Percentiles rank a stretch among this genome's conserved stretches.
Conservation (phyloP, 2,329 filamentous ascomycete genomes). For the Mollisia scopiformis region DNA sequence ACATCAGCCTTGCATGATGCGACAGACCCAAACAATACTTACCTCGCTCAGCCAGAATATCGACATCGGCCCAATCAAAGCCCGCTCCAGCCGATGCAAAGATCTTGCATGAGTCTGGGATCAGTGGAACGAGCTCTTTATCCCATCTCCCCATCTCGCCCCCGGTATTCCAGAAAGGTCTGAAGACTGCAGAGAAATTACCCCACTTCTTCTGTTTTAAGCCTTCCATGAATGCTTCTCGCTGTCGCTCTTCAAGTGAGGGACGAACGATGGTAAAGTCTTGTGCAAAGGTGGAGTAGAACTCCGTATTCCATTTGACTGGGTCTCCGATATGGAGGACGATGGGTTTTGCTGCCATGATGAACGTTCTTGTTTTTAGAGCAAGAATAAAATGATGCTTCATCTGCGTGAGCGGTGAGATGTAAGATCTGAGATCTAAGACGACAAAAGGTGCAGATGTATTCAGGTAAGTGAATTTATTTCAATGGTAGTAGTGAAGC, state of each 20-base stretch:
- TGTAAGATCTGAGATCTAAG: background rate
- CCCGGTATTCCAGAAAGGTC: slow-evolving; percentile 66
- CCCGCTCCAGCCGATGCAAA: slow-evolving; percentile 64
- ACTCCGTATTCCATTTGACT: slow-evolving; percentile 35
- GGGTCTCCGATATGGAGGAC: slow-evolving; percentile 39
- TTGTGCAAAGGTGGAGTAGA: slow-evolving; percentile 42
- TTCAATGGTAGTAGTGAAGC: background rate
- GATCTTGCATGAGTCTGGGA: slow-evolving; percentile 56
- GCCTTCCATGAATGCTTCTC: slow-evolving; percentile 51
- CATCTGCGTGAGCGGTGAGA: slow-evolving; percentile 8
- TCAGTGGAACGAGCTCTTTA: slow-evolving; percentile 54
- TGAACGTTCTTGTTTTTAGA: background rate
- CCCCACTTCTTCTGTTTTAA: slow-evolving; percentile 57
- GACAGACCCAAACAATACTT: slow-evolving; percentile 5
- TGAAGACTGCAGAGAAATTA: slow-evolving; percentile 52
- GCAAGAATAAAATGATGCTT: background rate
- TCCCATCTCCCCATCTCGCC: slow-evolving; percentile 69
- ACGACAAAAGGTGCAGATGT: no score
- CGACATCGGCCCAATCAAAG: slow-evolving; percentile 65
- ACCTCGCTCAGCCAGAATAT: slow-evolving; percentile 60
- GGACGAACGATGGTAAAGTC: slow-evolving; percentile 52
- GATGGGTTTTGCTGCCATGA: slow-evolving; percentile 30
- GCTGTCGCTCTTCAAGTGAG: slow-evolving; percentile 50
- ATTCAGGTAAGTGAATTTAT: no score
- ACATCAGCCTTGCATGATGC: slow-evolving; percentile 2